phyloP scores from a whole-genome alignment of 306 rosid species.

The Astragalus membranaceus region DNA sequence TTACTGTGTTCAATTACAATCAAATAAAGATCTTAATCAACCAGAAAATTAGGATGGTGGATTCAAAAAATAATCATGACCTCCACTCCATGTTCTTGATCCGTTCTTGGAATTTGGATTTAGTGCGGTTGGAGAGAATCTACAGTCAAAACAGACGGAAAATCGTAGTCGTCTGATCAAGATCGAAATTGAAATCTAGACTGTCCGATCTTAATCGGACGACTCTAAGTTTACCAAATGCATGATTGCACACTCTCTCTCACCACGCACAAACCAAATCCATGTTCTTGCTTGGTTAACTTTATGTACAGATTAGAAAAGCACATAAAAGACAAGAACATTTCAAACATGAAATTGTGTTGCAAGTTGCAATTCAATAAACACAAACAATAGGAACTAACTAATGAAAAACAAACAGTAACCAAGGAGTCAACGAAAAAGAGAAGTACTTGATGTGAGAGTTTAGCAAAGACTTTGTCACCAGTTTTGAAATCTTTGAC shows the following conservation, averaged over 20 bases:
- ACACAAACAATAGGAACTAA: neutral
- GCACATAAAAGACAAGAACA: neutral
- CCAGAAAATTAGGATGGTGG: neutral
- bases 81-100: too few species aligned
- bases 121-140: too few species aligned
- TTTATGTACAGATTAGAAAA: too few species aligned
- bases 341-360: neutral
- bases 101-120: too few species aligned
- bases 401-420: neutral
- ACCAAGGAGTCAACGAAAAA: neutral
- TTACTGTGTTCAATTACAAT: neutral
- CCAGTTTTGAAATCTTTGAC: constrained; percentile 52
- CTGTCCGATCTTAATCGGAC: too few species aligned
- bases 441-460: constrained; percentile 30
- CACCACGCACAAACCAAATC: neutral
- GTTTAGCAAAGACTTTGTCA: constrained; percentile 54
- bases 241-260: too few species aligned
- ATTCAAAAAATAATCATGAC: neutral
- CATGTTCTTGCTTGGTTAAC: neutral
- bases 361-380: neutral
- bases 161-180: too few species aligned
- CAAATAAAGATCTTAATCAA: neutral
- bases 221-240: too few species aligned
- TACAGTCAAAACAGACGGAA: too few species aligned
- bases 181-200: too few species aligned